phyloP scores from a whole-genome alignment of 1,139 yeast species.

The Diutina ranongensis region DNA sequence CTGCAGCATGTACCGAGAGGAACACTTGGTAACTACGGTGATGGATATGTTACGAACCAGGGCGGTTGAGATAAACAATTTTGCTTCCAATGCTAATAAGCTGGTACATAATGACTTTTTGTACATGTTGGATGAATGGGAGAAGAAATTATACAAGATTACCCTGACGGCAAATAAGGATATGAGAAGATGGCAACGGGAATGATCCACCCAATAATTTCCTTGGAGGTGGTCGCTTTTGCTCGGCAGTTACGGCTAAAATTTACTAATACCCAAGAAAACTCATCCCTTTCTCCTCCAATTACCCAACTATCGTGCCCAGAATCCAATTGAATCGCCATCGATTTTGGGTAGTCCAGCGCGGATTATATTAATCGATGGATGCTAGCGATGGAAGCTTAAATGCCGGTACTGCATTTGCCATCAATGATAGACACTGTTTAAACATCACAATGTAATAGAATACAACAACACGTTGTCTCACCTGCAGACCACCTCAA shows the following conservation, averaged over 20 bases:
- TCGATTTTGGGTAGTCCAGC: too few relatives aligned
- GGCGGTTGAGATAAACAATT: conserved; percentile 59
- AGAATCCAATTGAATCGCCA: too few relatives aligned
- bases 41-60: conserved; percentile 49
- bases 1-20: conserved; percentile 58
- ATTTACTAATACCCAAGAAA: too few relatives aligned
- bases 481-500: too few relatives aligned
- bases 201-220: conserved; percentile 6
- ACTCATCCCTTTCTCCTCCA: too few relatives aligned
- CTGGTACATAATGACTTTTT: conserved; percentile 37
- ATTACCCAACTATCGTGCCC: too few relatives aligned
- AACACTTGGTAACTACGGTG: conserved; percentile 45
- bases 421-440: too few relatives aligned
- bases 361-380: too few relatives aligned
- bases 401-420: too few relatives aligned
- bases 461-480: too few relatives aligned
- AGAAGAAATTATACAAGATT: conserved; percentile 43
- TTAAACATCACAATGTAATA: too few relatives aligned
- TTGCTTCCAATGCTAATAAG: conserved; percentile 45
- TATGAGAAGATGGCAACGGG: conserved; percentile 46
- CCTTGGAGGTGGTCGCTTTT: neutral
- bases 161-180: conserved; percentile 55
- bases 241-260: neutral
- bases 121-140: conserved; percentile 65
- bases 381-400: too few relatives aligned